Conservation (phyloP, 1,284 basidiomycete species). For the Cerioporus squamosus region DNA sequence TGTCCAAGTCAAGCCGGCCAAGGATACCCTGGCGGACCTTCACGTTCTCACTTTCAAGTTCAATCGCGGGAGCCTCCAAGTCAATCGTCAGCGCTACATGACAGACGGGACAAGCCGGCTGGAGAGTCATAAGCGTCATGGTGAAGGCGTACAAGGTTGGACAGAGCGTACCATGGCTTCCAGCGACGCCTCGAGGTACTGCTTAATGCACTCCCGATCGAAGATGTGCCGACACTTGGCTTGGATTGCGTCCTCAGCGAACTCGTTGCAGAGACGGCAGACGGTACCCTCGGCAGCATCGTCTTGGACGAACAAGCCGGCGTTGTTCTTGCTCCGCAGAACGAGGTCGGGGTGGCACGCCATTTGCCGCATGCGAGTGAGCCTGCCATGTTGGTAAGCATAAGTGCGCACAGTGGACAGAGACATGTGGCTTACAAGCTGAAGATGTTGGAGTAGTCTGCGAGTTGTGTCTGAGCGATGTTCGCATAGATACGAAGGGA, state of each 20-base stretch:
- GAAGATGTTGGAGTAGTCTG: conserved; percentile 97
- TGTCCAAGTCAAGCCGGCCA: conserved; percentile 85
- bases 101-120: conserved; percentile 96
- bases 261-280: conserved; percentile 95
- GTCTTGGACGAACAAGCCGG: conserved; percentile 59
- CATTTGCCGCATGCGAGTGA: conserved; percentile 94
- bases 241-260: conserved; percentile 96
- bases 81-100: conserved; percentile 94
- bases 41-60: conserved; percentile 70
- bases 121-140: conserved; percentile 6
- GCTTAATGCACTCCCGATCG: conserved; percentile 94
- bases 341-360: conserved; percentile 96
- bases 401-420: background rate
- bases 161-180: conserved; percentile 62
- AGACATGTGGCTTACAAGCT: conserved; percentile 56
- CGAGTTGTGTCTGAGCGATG: conserved; percentile 12
- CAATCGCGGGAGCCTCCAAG: conserved; percentile 90
- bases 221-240: conserved; percentile 91
- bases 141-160: background rate
- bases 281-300: conserved; percentile 76
- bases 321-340: conserved; percentile 84
- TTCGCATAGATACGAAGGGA: background rate
- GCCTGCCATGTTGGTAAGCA: conserved; percentile 40
- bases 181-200: conserved; percentile 85
- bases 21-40: conserved; percentile 89